These are phyloP conservation scores for Cyclotella sp. DNA, from an alignment of 108 stramenopile genomes.

Conservation along the genomic window DNA sequence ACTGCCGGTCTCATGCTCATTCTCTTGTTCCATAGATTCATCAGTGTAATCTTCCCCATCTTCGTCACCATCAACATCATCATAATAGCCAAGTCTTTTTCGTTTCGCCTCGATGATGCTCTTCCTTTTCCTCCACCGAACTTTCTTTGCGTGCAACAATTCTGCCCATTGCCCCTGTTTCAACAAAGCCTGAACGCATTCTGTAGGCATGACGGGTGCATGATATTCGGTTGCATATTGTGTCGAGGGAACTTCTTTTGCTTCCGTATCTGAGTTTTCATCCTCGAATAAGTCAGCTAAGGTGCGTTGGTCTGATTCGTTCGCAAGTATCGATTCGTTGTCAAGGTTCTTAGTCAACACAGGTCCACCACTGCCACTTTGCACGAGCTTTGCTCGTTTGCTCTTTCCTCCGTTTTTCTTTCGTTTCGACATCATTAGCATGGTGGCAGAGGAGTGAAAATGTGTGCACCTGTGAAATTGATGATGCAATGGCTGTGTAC, in stretches of 20 bases:
- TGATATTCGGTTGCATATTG: conserved; percentile 80
- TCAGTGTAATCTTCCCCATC: conserved; percentile 27
- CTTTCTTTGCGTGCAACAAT: conserved; percentile 26
- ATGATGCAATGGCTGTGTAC: background rate
- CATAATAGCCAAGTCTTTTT: conserved; percentile 34
- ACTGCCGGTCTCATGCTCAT: conserved; percentile 1
- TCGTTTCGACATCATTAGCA: conserved; percentile 35
- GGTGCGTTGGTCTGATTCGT: background rate
- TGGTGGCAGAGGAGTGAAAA: conserved; percentile 34
- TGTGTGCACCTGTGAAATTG: background rate
- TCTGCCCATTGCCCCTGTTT: conserved; percentile 44
- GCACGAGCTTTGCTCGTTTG: conserved; percentile 22
- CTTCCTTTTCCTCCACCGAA: conserved; percentile 43
- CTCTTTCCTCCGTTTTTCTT: conserved; percentile 43
- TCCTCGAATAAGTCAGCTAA: conserved; percentile 13
- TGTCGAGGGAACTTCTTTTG: conserved; percentile 3
- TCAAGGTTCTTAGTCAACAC: background rate
- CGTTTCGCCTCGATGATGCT: conserved; percentile 38
- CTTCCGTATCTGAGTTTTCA: conserved; percentile 8
- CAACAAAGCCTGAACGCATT: conserved; percentile 81
- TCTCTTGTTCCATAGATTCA: conserved; percentile 27
- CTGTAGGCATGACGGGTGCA: conserved; percentile 86
- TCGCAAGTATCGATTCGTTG: background rate
- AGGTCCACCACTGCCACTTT: conserved; percentile 23
- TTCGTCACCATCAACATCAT: conserved; percentile 17